phyloP scores from a whole-genome alignment of 164 flowering plant genomes.

The Magnolia officinalis region DNA sequence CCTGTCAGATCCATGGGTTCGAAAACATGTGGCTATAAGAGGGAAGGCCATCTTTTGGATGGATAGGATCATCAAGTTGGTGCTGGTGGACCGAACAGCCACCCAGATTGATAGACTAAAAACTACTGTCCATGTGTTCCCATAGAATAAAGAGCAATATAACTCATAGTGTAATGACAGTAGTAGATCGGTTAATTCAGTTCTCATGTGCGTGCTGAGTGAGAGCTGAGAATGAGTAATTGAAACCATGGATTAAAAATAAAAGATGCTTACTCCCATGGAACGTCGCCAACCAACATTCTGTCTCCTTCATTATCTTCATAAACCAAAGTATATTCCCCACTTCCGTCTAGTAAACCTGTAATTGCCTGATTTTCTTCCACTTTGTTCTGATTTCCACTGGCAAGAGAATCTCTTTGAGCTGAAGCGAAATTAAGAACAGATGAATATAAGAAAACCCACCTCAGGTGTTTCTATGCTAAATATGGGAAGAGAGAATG shows the following conservation, averaged over 20 bases:
- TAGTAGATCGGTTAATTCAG: too few species aligned
- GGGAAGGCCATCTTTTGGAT: too few species aligned
- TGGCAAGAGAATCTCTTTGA: slow-evolving; percentile 56
- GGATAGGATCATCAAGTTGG: too few species aligned
- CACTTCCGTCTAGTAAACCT: slow-evolving; percentile 75
- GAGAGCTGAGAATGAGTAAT: neutral
- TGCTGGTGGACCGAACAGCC: too few species aligned
- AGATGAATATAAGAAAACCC: neutral
- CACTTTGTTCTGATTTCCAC: slow-evolving; percentile 43
- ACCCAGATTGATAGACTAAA: too few species aligned
- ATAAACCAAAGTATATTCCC: slow-evolving; percentile 80
- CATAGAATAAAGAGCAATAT: too few species aligned
- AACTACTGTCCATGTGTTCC: too few species aligned
- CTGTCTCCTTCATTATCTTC: slow-evolving; percentile 21
- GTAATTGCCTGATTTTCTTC: slow-evolving; percentile 54
- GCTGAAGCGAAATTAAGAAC: slow-evolving; percentile 37
- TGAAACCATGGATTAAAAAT: neutral
- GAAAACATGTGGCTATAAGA: too few species aligned
- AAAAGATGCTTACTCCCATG: slow-evolving; percentile 18
- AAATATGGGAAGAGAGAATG: neutral
- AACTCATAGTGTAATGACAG: too few species aligned
- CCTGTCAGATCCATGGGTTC: too few species aligned
- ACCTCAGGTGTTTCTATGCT: neutral
- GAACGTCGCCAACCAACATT: slow-evolving; percentile 26
- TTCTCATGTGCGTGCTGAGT: too few species aligned